These are phyloP conservation scores for Talaromyces sp. DNA, from an alignment of 2,329 filamentous ascomycete genomes.

Conservation along the genomic window DNA sequence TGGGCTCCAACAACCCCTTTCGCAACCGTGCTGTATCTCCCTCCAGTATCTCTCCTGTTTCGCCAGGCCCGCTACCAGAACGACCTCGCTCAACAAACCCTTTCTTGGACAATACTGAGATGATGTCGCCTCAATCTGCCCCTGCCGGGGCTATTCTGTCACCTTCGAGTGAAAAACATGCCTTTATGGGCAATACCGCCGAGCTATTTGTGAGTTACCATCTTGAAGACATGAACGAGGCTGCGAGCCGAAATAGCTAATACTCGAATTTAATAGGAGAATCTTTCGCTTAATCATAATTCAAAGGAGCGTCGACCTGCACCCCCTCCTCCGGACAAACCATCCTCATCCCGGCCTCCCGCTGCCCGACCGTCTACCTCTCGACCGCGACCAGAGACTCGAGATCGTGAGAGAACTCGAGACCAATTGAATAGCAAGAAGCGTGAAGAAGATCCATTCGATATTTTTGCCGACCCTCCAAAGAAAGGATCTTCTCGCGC, in stretches of 20 bases:
- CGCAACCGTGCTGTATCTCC: slow-evolving; percentile 46
- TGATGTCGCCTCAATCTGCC: slow-evolving; percentile 35
- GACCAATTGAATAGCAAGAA: slow-evolving; percentile 7
- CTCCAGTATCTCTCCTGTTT: slow-evolving; percentile 28
- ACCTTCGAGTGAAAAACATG: slow-evolving; percentile 29
- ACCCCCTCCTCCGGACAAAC: slow-evolving; percentile 35
- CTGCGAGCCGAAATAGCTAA: slow-evolving; percentile 10
- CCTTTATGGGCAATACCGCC: slow-evolving; percentile 47
- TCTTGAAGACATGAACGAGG: slow-evolving; percentile 3
- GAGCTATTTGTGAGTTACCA: slow-evolving; percentile 58
- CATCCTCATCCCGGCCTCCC: slow-evolving; percentile 24
- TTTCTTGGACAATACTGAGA: slow-evolving; percentile 53
- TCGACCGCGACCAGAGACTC: slow-evolving; percentile 18
- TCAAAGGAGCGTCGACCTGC: slow-evolving; percentile 37
- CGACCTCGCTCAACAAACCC: slow-evolving; percentile 59
- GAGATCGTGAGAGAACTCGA: slow-evolving; percentile 11
- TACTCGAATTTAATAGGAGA: slow-evolving; percentile 30
- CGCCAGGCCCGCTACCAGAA: slow-evolving; percentile 29
- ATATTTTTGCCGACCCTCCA: slow-evolving; percentile 49
- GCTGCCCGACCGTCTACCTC: slow-evolving; percentile 27
- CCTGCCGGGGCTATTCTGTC: slow-evolving; percentile 31
- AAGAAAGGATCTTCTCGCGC: slow-evolving; percentile 24
- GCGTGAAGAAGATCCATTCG: slow-evolving; percentile 35
- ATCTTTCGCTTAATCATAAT: slow-evolving; percentile 36
- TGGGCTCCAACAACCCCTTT: slow-evolving; percentile 50